Evolutionary conservation across 176 grass and related monocot species (phyloP).

Genomic region (Leersia perrieri): DNA sequence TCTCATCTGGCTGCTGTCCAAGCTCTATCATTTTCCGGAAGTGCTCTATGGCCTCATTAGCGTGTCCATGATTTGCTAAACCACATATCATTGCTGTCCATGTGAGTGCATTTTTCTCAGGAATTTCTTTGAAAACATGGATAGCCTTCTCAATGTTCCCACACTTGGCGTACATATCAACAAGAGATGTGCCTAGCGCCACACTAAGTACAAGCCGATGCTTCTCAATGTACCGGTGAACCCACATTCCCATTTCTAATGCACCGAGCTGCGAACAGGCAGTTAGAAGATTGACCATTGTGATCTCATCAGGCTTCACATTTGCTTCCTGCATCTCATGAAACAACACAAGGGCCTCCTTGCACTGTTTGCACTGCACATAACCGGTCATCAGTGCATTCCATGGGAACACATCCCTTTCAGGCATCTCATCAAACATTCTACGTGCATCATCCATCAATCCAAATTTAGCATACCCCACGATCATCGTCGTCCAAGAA

Average conservation of each 20-base stretch:
- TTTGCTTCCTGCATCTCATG: slow-evolving; percentile 71
- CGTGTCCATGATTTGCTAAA: slow-evolving; percentile 62
- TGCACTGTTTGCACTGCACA: slow-evolving; percentile 56
- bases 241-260: slow-evolving; percentile 70
- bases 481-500: slow-evolving; percentile 70
- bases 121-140: slow-evolving; percentile 48
- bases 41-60: slow-evolving; percentile 52
- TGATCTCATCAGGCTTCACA: slow-evolving; percentile 58
- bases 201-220: slow-evolving; percentile 43
- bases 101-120: slow-evolving; percentile 63
- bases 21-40: slow-evolving; percentile 61
- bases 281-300: slow-evolving; percentile 65
- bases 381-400: slow-evolving; percentile 76
- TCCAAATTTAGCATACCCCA: slow-evolving; percentile 51
- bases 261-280: slow-evolving; percentile 67
- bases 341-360: slow-evolving; percentile 61
- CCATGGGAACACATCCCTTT: slow-evolving; percentile 71
- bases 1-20: slow-evolving; percentile 59
- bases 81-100: slow-evolving; percentile 76
- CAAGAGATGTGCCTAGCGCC: slow-evolving; percentile 59
- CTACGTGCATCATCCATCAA: slow-evolving; percentile 42
- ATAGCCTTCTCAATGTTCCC: slow-evolving; percentile 65
- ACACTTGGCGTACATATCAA: slow-evolving; percentile 91
- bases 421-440: slow-evolving; percentile 77
- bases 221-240: slow-evolving; percentile 57